Conservation (phyloP, 2,329 filamentous ascomycete species). For the Berkeleyomyces basicola region DNA sequence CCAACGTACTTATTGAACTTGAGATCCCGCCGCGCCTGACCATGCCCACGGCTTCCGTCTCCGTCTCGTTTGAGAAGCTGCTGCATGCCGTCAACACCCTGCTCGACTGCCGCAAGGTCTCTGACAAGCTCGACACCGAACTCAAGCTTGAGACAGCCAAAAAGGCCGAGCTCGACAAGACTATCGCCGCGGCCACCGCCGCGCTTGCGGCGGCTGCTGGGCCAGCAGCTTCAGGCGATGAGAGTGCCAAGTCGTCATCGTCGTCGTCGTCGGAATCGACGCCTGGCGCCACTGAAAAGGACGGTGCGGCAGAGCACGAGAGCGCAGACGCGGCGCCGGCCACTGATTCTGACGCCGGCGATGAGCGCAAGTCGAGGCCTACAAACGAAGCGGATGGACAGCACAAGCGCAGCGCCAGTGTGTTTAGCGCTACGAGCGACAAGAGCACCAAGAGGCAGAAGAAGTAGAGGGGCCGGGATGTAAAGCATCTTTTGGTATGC, state of each 20-base stretch:
- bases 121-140: conserved; percentile 61
- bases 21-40: conserved; percentile 52
- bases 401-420: conserved; percentile 71
- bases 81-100: conserved; percentile 50
- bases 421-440: conserved; percentile 54
- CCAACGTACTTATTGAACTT: conserved; percentile 52
- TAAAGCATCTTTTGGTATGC: no score
- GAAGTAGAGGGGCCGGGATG: conserved; percentile 24
- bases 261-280: not conserved
- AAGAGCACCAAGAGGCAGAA: conserved; percentile 41
- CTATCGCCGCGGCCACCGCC: conserved; percentile 15
- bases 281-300: not conserved
- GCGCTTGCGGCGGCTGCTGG: conserved; percentile 9
- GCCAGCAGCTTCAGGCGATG: conserved; percentile 12
- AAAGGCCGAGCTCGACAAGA: conserved; percentile 35
- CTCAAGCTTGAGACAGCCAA: conserved; percentile 43
- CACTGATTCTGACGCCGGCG: conserved; percentile 16
- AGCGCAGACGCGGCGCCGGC: no score
- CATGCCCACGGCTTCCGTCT: conserved; percentile 59
- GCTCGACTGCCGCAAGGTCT: conserved; percentile 56
- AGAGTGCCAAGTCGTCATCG: conserved; percentile 8
- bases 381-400: conserved; percentile 13
- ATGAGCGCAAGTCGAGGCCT: conserved; percentile 25
- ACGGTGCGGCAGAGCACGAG: not conserved
- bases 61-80: conserved; percentile 53